These are phyloP conservation scores for Penicillium sp. DNA, from an alignment of 2,329 filamentous ascomycete species.

Conservation along the genomic window DNA sequence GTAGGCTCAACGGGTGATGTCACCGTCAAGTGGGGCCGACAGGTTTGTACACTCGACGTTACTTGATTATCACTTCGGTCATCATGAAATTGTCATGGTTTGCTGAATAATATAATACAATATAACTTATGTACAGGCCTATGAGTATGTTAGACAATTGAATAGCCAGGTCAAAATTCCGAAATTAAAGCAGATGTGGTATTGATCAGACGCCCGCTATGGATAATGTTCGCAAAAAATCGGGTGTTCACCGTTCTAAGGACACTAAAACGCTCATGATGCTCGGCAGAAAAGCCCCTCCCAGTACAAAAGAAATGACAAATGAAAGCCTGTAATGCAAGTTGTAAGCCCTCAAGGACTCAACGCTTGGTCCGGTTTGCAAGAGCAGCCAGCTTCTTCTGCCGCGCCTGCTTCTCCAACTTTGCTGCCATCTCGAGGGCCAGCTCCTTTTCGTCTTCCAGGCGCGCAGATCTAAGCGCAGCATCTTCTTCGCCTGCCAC, in stretches of 20 bases:
- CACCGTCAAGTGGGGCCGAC: constrained; percentile 33
- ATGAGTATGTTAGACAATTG: neutral
- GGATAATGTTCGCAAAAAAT: constrained; percentile 9
- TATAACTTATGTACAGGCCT: neutral
- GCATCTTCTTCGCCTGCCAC: constrained; percentile 46
- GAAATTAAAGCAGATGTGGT: constrained; percentile 15
- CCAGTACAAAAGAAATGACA: constrained; percentile 14
- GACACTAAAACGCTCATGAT: constrained; percentile 32
- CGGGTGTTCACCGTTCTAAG: constrained; percentile 22
- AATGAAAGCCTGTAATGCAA: constrained; percentile 9
- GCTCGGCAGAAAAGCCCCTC: constrained; percentile 22
- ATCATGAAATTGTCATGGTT: no score
- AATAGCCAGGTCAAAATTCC: neutral
- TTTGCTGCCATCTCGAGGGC: constrained; percentile 45
- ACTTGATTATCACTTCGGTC: neutral
- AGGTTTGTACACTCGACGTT: neutral
- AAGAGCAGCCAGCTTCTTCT: constrained; percentile 41
- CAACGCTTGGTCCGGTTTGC: constrained; percentile 34
- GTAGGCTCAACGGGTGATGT: constrained; percentile 30
- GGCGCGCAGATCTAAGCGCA: constrained; percentile 41
- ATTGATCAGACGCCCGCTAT: constrained; percentile 23
- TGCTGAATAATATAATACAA: neutral
- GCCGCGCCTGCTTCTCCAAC: constrained; percentile 47
- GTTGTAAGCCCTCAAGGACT: constrained; percentile 1
- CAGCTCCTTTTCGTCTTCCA: constrained; percentile 49